These are phyloP conservation scores for Ganoderma resinaceum DNA, from an alignment of 1,284 basidiomycete species.

Conservation along the genomic window DNA sequence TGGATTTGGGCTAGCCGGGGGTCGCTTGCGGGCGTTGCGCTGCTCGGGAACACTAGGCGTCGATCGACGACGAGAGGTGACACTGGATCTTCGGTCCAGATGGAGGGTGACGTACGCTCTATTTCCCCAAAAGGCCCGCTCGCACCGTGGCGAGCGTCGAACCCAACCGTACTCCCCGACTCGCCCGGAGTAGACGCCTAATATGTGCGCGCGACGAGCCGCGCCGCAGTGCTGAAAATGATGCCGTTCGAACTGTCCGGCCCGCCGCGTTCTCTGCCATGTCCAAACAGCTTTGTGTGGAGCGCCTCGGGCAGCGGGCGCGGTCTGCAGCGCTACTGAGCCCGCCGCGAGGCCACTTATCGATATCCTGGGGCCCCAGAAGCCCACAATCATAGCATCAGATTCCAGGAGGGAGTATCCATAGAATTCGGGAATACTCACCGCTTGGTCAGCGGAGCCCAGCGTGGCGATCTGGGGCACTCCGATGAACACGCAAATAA, in stretches of 20 bases:
- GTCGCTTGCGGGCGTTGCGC: neutral
- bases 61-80: slow-evolving; percentile 17
- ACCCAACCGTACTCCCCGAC: neutral
- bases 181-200: slow-evolving; percentile 1
- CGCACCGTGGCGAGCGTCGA: neutral
- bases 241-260: neutral
- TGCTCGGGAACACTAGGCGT: slow-evolving; percentile 6
- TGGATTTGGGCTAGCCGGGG: neutral
- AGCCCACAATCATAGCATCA: neutral
- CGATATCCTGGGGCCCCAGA: slow-evolving; percentile 1
- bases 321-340: neutral
- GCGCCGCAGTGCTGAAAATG: neutral
- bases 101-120: slow-evolving; percentile 20
- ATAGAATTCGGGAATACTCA: neutral
- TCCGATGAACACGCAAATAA: neutral
- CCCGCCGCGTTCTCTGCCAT: neutral
- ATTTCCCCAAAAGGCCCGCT: slow-evolving; percentile 16
- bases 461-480: neutral
- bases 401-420: neutral
- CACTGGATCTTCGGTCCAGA: slow-evolving; percentile 20
- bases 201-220: neutral
- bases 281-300: neutral
- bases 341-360: slow-evolving; percentile 6
- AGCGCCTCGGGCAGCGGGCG: neutral
- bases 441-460: neutral